Base-by-base conservation (phyloP, 2,329 filamentous ascomycete species). In the Thielaviopsis euricoi region DNA sequence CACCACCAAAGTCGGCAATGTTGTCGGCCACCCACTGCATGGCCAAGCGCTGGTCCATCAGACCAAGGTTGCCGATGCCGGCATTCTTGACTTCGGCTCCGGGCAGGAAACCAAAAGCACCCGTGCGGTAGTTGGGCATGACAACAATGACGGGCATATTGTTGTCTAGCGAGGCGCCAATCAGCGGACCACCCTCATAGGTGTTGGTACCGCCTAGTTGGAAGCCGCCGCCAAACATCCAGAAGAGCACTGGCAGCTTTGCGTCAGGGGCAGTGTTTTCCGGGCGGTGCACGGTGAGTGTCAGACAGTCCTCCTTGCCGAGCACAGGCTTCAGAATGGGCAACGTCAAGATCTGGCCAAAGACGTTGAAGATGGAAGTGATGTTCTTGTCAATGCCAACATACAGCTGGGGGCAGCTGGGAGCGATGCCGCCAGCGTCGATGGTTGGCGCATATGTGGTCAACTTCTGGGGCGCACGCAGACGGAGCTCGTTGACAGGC, bases 1-100 rank as follows among this genome's bases (percentile, higher is more conserved):
- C 82, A 2, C 83, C 83, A 2, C 83, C 83, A 65, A 86, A 87
- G 0, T 75, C 70, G 0, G 71, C 76, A 59, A 86, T 83, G 63
- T 85, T 82, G 61, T 83, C 79, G 3, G 78, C 75, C 0, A 82
- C 74, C 82, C 82, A 86, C 60, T 83, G 64, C 19, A 86, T 67
- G 0, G 75, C 81, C 9, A 80, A 68, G 23, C 79, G 70, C 64
- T 85, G 81, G 62, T 86, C 82, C 0, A 78, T 69, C 2, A 83
- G 70, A 2, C 82, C 82, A 1, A 82, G 65, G 61, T 85, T 86
- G 1, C 76, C 66, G 2, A 75, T 71, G 0, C 79, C 79, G 60
- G 81, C 78, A 3, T 70, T 70, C 3, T 76, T 67, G 25, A 83
- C 70, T 63, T 83, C 78, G 53, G 72, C 73, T 0, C 80, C 80